Base-by-base conservation (phyloP, 345 rosid species). In the Euphorbia tirucalli region DNA sequence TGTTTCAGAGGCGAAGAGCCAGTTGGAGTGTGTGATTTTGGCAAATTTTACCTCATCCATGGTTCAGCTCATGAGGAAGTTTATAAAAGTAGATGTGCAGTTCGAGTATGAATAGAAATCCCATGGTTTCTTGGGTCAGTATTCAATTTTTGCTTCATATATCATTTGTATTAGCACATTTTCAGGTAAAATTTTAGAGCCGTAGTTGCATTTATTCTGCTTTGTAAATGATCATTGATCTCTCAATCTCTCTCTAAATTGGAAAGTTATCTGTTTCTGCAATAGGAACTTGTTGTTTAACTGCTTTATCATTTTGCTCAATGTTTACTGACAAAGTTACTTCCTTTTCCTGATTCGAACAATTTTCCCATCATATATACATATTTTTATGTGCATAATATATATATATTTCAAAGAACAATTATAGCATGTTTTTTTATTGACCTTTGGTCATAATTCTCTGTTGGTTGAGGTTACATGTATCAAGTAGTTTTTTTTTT, bases 41-140 rank as follows among this genome's bases (percentile, higher is more conserved):
- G 91, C 89, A 27, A 76, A 72, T 68, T 93, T 93, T 85, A 89
- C 92, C 28, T 80, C 91, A 31, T 85, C 84, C 19, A 87, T 90
- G 59, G 87, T 87, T 78, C 89, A 80, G 62, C 91, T 94, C 60
- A 90, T 88, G 94, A 87, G 94, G 76, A 86, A 84, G 74, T 93
- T 88, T 75, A 75, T 80, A 71, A 84, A 87, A 65, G 84, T 90
- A 1, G 97, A 90, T 74, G 91, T 93, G 78, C 89, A 80, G 71
- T 91, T 90, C 72, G 86, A 87, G 64, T 91, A 83, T 25, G 85
- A 86, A 58, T 86, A 80, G 85, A 66, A 65, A 15, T 69, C 75
- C 30, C 63, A 58, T 71, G 10, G 24, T 46, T 72, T 52, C 43
- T 68, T 69, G 72, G 55, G 52, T 61, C 19, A 68, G 37, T 41